Percentiles rank a stretch among this genome's conserved stretches.
These are phyloP conservation scores for Pseudogymnoascus sp. DNA, from an alignment of 2,329 filamentous ascomycete genomes.

Conservation along the genomic window DNA sequence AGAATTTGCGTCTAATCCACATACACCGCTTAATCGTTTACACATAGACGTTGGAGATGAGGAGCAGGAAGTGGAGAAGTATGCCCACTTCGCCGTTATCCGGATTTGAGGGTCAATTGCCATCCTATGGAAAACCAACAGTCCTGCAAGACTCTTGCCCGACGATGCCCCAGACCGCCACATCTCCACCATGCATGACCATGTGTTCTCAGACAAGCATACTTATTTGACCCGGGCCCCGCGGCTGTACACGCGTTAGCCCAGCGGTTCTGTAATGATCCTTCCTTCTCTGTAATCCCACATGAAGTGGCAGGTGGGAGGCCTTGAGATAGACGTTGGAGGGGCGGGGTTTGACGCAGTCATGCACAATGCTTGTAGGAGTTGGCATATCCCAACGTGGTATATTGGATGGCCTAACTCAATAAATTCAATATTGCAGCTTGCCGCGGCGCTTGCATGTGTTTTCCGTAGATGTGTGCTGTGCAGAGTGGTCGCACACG, in stretches of 20 bases:
- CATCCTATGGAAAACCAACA: slow-evolving; percentile 4
- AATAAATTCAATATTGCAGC: background rate
- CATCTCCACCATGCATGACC: slow-evolving; percentile 3
- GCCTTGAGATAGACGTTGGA: background rate
- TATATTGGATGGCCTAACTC: slow-evolving; percentile 4
- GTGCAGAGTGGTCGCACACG: background rate
- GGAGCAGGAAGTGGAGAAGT: background rate
- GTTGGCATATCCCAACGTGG: slow-evolving; percentile 7
- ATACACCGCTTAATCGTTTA: background rate
- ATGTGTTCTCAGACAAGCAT: slow-evolving; percentile 1
- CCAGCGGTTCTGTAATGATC: slow-evolving; percentile 6
- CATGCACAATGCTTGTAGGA: slow-evolving; percentile 1
- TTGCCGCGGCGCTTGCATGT: slow-evolving; percentile 6
- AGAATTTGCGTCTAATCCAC: slow-evolving; percentile 1
- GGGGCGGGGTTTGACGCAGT: background rate
- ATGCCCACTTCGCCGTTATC: background rate
- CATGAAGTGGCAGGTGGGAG: background rate
- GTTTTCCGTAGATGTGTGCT: background rate
- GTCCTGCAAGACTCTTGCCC: background rate
- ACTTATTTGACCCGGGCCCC: background rate
- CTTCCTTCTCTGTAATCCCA: background rate
- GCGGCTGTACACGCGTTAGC: slow-evolving; percentile 6
- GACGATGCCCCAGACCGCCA: slow-evolving; percentile 3
- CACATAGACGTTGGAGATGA: background rate
- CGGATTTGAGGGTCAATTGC: slow-evolving; percentile 2